Evolutionary conservation across 2,329 filamentous ascomycete genomes (phyloP), one percentile per base, ranked within the genome.

Genomic region (Exophiala alcalophila): DNA sequence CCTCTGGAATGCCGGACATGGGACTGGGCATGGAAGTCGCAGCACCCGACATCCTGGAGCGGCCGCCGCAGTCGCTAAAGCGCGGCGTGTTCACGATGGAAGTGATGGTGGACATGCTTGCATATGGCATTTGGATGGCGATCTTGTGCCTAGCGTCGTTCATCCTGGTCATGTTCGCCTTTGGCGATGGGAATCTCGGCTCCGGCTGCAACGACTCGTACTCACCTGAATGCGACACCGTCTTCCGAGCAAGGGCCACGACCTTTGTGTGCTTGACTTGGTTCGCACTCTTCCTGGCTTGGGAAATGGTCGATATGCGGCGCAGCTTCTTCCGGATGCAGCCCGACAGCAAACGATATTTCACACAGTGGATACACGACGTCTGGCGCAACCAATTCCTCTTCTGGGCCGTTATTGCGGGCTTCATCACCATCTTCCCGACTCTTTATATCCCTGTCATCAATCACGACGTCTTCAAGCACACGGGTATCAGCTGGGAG

Each of bases 1-100:
- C 89, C 0, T 91, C 86, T 27, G 86, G 83, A 45, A 80, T 92
- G 63, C 88, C 88, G 1, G 89, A 90, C 45, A 92, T 95, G 69
- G 89, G 88, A 29, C 77, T 95, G 1, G 87, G 88, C 14, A 83
- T 88, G 54, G 88, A 94, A 64, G 69, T 74, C 30, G 86, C 86
- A 0, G 78, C 82, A 0, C 74, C 78, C 2, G 84, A 91, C 59
- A 82, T 94, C 49, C 87, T 94, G 78, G 70, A 76, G 50, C 82
- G 87, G 38, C 86, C 86, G 5, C 89, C 89, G 10, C 40, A 39
- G 21, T 65, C 65, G 52, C 63, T 65, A 0, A 77, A 78, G 64
- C 66, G 68, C 47, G 84, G 85, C 50, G 81, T 91, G 34, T 92
- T 92, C 64, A 88, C 84, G 10, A 74, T 75, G 60, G 83, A 92